Evolutionary conservation across 75 land plant species (phyloP), one percentile per base, ranked within the genome.

Genomic region (Pseudotsuga menziesii): DNA sequence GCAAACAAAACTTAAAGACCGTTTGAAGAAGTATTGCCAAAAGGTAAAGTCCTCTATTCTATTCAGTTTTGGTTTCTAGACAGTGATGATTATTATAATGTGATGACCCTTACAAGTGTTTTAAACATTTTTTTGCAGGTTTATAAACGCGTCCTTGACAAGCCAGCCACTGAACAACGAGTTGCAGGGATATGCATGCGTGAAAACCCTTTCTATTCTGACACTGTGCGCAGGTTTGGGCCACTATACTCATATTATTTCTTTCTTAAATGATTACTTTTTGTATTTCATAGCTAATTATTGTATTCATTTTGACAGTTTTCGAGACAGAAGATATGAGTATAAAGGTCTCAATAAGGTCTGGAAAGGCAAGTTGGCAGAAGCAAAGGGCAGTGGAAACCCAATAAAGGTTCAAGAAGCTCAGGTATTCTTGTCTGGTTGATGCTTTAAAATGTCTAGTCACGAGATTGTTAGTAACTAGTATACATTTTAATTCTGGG

Each of bases 151-250:
- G 99, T 97, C 44, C 88, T 97, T 60, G 92, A 97, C 74, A 97
- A 97, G 84, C 98, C 99, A 56, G 88, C 84, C 27, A 89, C 96
- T 63, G 98, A 97, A 78, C 78, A 83, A 73, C 89, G 99, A 73
- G 91, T 88, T 80, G 99, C 99, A 16, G 95, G 94, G 32, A 84
- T 97, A 48, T 97, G 99, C 86, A 97, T 97, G 99, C 88, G 99
- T 54, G 99, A 97, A 83, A 97, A 97, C 80, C 83, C 99, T 23
- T 97, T 97, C 72, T 97, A 97, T 83, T 88, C 93, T 23, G 99
- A 97, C 76, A 97, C 99, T 61, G 99, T 97, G 57, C 91, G 98
- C 69, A 97, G 99, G 99, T 97, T 14, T 58, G 75, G 54, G 58
- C 13, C 14, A 13, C 78, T 36, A 26, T 39, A 58, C 58, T 66